A percentile compares a stretch with the other conserved stretches of the same genome.
Evolutionary conservation across 805 yeast species (phyloP).

Genomic region (Yamadazyma akitaensis): DNA sequence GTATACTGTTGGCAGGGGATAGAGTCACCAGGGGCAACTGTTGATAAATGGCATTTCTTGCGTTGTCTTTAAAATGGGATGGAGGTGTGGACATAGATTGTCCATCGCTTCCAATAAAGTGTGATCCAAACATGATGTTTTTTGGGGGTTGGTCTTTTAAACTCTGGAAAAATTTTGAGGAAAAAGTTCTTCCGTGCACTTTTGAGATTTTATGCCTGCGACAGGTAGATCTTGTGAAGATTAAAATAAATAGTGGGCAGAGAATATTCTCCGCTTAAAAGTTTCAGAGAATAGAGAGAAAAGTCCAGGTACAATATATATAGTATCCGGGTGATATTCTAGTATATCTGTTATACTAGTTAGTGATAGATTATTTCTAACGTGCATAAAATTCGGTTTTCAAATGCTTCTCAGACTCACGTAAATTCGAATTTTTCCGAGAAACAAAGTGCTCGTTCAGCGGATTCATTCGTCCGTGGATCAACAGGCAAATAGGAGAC

Average conservation of each 20-base stretch:
- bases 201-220: background rate
- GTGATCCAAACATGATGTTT: conserved; percentile 28
- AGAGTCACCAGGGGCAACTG: conserved; percentile 30
- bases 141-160: background rate
- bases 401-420: background rate
- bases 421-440: background rate
- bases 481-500: background rate
- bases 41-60: conserved; percentile 43
- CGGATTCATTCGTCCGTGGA: background rate
- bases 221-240: background rate
- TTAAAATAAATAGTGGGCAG: background rate
- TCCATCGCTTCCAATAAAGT: conserved; percentile 22
- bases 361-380: background rate
- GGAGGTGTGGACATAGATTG: conserved; percentile 29
- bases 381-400: background rate
- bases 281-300: background rate
- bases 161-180: conserved; percentile 11
- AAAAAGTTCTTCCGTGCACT: conserved; percentile 8
- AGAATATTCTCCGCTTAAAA: background rate
- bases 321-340: too few relatives aligned
- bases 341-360: too few relatives aligned
- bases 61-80: conserved; percentile 38
- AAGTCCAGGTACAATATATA: too few relatives aligned
- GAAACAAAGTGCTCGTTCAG: background rate
- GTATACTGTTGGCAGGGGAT: conserved; percentile 30